phyloP scores from a whole-genome alignment of 768 basidiomycete species.

The Auricularia heimuer region DNA sequence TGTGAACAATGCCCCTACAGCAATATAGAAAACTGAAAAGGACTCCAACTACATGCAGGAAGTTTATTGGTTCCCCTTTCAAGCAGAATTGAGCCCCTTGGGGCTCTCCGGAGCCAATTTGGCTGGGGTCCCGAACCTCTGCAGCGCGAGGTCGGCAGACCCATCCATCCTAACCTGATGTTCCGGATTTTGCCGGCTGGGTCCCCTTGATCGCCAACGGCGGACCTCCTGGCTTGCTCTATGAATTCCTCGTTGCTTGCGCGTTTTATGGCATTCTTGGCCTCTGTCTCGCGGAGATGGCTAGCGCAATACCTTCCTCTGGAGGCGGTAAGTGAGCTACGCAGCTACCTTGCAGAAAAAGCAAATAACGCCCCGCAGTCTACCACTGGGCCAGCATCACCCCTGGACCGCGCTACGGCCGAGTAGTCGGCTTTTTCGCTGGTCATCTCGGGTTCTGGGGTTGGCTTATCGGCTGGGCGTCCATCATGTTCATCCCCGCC shows the following conservation, averaged over 20 bases:
- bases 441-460: background rate
- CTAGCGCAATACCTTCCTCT: background rate
- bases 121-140: no score
- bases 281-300: background rate
- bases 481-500: background rate
- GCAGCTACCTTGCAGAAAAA: background rate
- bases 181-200: no score
- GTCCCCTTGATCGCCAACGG: slow-evolving; percentile 1
- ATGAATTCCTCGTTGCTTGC: background rate
- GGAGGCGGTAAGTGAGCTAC: background rate
- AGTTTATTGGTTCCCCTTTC: no score
- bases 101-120: no score
- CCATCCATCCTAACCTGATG: no score
- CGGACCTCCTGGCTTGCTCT: background rate
- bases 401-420: background rate
- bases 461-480: background rate
- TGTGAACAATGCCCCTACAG: no score
- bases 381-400: slow-evolving; percentile 1
- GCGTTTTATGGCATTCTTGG: background rate
- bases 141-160: no score
- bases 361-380: background rate
- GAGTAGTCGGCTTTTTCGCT: background rate
- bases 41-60: no score
- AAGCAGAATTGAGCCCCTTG: no score
- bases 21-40: no score